These are phyloP conservation scores for Kwoniella sp. DNA, from an alignment of 768 basidiomycete species.

Conservation along the genomic window DNA sequence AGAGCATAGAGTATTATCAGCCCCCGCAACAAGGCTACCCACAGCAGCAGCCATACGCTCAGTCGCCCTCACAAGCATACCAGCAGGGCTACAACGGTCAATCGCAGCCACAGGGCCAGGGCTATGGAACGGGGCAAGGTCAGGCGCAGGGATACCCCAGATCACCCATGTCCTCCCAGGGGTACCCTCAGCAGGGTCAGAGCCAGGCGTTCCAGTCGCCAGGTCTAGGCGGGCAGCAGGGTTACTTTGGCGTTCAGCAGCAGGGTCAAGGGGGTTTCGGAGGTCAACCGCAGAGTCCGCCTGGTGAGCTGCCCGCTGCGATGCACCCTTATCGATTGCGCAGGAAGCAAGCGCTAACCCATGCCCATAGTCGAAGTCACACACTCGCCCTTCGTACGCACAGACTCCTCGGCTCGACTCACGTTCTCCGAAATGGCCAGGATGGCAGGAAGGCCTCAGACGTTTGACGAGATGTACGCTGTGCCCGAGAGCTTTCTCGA, in stretches of 20 bases:
- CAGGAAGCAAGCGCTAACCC: neutral
- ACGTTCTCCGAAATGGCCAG: slow-evolving; percentile 47
- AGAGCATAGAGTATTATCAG: slow-evolving; percentile 7
- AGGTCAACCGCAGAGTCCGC: slow-evolving; percentile 31
- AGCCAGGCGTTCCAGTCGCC: neutral
- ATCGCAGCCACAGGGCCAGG: neutral
- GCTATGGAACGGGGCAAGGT: too few species aligned
- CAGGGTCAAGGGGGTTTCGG: slow-evolving; percentile 5
- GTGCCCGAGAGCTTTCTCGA: slow-evolving; percentile 95
- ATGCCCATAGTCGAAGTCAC: slow-evolving; percentile 39
- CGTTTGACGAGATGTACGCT: slow-evolving; percentile 93
- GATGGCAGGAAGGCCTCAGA: slow-evolving; percentile 46
- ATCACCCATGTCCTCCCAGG: too few species aligned
- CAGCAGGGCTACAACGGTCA: slow-evolving; percentile 1
- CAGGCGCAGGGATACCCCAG: neutral
- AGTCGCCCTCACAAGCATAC: neutral
- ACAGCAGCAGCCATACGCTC: neutral
- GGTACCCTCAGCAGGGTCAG: neutral
- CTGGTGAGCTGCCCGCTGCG: slow-evolving; percentile 21
- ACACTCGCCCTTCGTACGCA: slow-evolving; percentile 49
- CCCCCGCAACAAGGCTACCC: slow-evolving; percentile 4
- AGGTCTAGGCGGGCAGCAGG: slow-evolving; percentile 4
- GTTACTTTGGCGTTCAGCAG: slow-evolving; percentile 17
- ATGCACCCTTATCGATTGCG: neutral
- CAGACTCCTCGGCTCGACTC: slow-evolving; percentile 38